phyloP scores from a whole-genome alignment of 75 land plant species.

The Isoetes taiwanensis region DNA sequence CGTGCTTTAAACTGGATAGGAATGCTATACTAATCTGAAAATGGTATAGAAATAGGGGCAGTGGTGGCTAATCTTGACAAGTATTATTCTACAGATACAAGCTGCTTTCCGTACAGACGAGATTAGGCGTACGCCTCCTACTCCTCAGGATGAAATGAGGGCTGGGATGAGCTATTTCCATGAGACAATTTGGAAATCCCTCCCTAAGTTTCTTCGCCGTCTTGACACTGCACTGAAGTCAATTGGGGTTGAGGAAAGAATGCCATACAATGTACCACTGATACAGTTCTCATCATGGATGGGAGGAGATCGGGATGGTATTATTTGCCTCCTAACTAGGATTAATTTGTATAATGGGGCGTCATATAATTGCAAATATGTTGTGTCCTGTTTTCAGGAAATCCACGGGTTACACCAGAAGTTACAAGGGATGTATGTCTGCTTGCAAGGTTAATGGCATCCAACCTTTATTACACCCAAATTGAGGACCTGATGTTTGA shows the following conservation, averaged over 20 bases:
- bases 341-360: too few relatives aligned
- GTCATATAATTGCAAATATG: not conserved
- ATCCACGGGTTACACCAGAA: constrained; percentile 94
- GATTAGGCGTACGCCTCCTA: constrained; percentile 84
- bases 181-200: constrained; percentile 97
- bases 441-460: constrained; percentile 88
- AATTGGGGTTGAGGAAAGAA: constrained; percentile 79
- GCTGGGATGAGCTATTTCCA: constrained; percentile 99
- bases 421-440: constrained; percentile 94
- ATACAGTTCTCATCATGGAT: constrained; percentile 99
- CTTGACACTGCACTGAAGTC: constrained; percentile 90
- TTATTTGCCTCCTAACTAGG: too few relatives aligned
- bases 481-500: constrained; percentile 97
- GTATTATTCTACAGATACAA: constrained; percentile 49
- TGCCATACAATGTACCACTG: constrained; percentile 94
- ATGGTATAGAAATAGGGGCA: too few relatives aligned
- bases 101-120: constrained; percentile 99
- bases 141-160: constrained; percentile 98
- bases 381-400: constrained; percentile 34
- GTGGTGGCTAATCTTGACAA: too few relatives aligned
- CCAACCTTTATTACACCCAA: constrained; percentile 72
- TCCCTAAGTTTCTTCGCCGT: constrained; percentile 86
- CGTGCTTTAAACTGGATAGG: too few relatives aligned
- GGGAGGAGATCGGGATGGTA: constrained; percentile 99
- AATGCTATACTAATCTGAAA: too few relatives aligned